Evolutionary conservation across 164 flowering plant species (phyloP).

Genomic region (Macadamia tetraphylla): DNA sequence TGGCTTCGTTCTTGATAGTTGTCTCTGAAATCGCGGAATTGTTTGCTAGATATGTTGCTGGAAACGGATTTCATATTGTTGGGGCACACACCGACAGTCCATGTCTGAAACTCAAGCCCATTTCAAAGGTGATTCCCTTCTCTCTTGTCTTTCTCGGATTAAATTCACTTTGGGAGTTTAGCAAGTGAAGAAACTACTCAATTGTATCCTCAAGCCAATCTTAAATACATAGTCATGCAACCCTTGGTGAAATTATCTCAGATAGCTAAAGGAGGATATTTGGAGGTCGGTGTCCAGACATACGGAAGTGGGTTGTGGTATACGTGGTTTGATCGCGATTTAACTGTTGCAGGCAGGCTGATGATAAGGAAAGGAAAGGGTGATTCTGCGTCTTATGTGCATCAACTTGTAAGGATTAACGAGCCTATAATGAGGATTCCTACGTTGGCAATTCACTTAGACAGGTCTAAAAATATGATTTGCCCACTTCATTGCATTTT

Average conservation of each 20-base stretch:
- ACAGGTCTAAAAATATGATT: slow-evolving; percentile 40
- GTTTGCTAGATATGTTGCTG: slow-evolving; percentile 72
- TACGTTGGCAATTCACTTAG: slow-evolving; percentile 94
- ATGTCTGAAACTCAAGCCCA: slow-evolving; percentile 85
- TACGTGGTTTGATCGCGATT: slow-evolving; percentile 98
- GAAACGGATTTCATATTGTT: slow-evolving; percentile 79
- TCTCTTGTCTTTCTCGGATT: not conserved
- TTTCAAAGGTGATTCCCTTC: slow-evolving; percentile 61
- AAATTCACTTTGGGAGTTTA: not conserved
- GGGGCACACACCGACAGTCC: slow-evolving; percentile 99
- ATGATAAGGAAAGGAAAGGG: slow-evolving; percentile 49
- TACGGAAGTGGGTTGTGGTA: slow-evolving; percentile 99
- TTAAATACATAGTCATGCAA: no score
- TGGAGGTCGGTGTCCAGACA: slow-evolving; percentile 92
- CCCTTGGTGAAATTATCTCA: slow-evolving; percentile 17
- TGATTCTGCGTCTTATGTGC: slow-evolving; percentile 55
- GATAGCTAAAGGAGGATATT: slow-evolving; percentile 82
- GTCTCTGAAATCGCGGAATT: slow-evolving; percentile 2
- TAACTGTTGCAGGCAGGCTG: slow-evolving; percentile 86
- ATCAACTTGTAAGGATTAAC: slow-evolving; percentile 71
- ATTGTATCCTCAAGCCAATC: not conserved
- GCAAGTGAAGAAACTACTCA: not conserved
- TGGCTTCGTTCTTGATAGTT: not conserved
- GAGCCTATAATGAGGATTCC: slow-evolving; percentile 95
- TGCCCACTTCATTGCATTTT: no score